phyloP scores from a whole-genome alignment of 352 stramenopile species.

The Globisporangium cystogenes region DNA sequence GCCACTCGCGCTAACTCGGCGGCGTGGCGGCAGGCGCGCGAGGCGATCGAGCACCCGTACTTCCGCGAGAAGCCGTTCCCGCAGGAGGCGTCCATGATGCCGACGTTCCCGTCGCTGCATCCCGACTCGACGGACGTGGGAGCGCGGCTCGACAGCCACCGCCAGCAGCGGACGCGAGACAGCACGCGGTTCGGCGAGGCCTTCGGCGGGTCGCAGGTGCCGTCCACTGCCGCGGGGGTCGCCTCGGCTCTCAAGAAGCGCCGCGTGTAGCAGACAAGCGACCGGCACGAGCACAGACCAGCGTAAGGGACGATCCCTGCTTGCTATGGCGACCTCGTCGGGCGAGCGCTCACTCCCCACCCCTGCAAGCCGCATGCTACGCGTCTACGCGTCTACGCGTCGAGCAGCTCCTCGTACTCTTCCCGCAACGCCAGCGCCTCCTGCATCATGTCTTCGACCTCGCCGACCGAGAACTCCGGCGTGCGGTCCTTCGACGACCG shows the following conservation, averaged over 20 bases:
- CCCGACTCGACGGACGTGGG: constrained; percentile 22
- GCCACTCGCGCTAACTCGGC: neutral
- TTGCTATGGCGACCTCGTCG: neutral
- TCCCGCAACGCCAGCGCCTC: constrained; percentile 64
- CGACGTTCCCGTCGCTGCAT: constrained; percentile 55
- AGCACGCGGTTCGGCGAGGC: constrained; percentile 11
- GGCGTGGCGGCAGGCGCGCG: constrained; percentile 18
- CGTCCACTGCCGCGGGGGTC: neutral
- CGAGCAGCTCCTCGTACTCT: constrained; percentile 65
- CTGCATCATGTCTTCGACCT: constrained; percentile 64
- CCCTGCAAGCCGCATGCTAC: neutral
- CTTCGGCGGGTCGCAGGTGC: neutral
- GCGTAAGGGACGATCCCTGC: too few species aligned
- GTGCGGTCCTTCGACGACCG: constrained; percentile 15
- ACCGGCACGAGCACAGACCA: too few species aligned
- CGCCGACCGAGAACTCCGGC: constrained; percentile 36
- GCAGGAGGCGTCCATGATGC: constrained; percentile 55
- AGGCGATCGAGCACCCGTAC: constrained; percentile 49
- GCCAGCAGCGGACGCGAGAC: constrained; percentile 2
- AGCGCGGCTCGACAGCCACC: neutral
- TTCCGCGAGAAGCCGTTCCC: constrained; percentile 63
- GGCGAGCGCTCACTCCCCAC: neutral
- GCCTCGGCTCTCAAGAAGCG: constrained; percentile 9
- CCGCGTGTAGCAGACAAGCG: constrained; percentile 8
- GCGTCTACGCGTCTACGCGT: constrained; percentile 18